Conservation (phyloP, 2,329 filamentous ascomycete genomes). For the Apiospora sp. region DNA sequence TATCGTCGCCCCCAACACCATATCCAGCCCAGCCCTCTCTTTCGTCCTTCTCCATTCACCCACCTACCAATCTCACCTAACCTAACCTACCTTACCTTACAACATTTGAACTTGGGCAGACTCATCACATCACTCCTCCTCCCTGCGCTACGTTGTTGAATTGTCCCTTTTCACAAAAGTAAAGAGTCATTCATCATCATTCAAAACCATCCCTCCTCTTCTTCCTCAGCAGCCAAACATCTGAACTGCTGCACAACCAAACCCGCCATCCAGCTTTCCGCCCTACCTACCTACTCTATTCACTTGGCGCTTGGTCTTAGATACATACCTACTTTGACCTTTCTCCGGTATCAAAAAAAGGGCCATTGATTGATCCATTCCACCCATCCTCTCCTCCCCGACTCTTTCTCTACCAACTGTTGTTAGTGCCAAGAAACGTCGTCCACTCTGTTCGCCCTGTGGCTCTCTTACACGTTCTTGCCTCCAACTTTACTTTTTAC, state of each 20-base stretch:
- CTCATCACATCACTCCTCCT: constrained; percentile 4
- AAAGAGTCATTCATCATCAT: background rate
- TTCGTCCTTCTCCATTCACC: constrained; percentile 30
- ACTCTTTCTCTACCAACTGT: background rate
- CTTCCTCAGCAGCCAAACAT: constrained; percentile 5
- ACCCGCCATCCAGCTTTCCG: background rate
- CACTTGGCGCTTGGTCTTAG: constrained; percentile 16
- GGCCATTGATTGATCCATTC: constrained; percentile 21
- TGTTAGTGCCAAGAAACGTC: constrained; percentile 8
- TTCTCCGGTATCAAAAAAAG: constrained; percentile 18
- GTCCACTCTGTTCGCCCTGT: constrained; percentile 16
- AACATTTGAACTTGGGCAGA: background rate
- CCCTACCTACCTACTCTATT: background rate
- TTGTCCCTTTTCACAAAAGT: background rate
- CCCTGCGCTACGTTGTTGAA: background rate
- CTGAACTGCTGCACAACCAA: constrained; percentile 1
- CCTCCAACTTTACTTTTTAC: constrained; percentile 11
- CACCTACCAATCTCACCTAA: constrained; percentile 24
- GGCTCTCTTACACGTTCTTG: constrained; percentile 17
- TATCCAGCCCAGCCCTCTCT: constrained; percentile 25
- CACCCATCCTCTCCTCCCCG: background rate
- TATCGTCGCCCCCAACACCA: constrained; percentile 15
- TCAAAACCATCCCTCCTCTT: background rate
- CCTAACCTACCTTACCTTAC: background rate
- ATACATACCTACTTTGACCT: constrained; percentile 5